Evolutionary conservation across 345 rosid species (phyloP).

Genomic region (Euphorbia peplus): DNA sequence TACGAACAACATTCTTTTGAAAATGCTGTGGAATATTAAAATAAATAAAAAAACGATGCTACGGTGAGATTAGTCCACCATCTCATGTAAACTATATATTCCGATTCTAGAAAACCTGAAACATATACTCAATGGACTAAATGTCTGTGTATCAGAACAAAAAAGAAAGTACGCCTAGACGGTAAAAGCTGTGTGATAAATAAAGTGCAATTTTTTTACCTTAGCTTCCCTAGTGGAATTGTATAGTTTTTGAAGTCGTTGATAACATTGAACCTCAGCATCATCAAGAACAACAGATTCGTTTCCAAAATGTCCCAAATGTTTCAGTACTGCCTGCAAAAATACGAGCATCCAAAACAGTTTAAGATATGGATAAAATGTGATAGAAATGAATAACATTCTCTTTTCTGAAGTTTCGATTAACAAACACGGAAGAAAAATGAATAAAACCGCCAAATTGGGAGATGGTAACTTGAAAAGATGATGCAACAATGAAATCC

Average conservation of each 20-base stretch:
- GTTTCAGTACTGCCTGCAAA: constrained; percentile 70
- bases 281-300: constrained; percentile 69
- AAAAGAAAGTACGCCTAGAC: neutral
- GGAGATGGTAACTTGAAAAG: neutral
- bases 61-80: constrained; percentile 6
- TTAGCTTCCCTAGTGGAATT: constrained; percentile 79
- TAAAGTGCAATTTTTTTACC: constrained; percentile 36
- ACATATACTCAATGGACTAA: no score
- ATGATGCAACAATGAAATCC: no score
- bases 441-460: neutral
- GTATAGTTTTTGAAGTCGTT: constrained; percentile 72
- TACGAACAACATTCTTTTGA: constrained; percentile 84
- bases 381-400: neutral
- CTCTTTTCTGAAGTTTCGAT: neutral
- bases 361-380: constrained; percentile 3
- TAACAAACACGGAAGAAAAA: neutral
- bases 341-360: neutral
- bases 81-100: neutral
- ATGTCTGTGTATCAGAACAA: neutral
- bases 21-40: constrained; percentile 56
- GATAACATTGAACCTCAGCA: constrained; percentile 67
- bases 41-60: neutral
- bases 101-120: no score
- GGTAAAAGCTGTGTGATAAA: no score
- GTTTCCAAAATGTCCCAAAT: constrained; percentile 67